These are phyloP conservation scores for Sisymbrium irio DNA, from an alignment of 345 rosid genomes.

Conservation along the genomic window DNA sequence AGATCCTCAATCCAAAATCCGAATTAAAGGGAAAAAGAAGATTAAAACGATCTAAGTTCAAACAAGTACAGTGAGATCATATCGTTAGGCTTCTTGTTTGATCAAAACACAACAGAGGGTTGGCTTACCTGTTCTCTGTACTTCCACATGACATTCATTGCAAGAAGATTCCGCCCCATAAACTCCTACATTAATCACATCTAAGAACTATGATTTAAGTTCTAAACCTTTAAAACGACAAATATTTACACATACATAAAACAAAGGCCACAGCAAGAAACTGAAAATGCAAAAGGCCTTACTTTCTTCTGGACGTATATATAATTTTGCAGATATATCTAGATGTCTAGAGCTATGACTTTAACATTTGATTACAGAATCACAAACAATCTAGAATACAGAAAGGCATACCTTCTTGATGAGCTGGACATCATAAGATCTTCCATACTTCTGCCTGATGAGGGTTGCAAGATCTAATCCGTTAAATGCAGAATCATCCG, in stretches of 20 bases:
- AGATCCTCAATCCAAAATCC: neutral
- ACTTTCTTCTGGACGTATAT: neutral
- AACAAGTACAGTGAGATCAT: neutral
- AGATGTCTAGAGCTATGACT: neutral
- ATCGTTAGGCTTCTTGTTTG: neutral
- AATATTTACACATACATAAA: neutral
- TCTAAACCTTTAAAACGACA: neutral
- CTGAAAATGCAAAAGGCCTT: neutral
- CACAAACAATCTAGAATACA: neutral
- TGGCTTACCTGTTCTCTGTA: slow-evolving; percentile 81
- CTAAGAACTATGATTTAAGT: slow-evolving; percentile 12
- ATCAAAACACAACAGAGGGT: neutral
- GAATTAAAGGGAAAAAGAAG: neutral
- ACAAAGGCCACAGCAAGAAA: slow-evolving; percentile 10
- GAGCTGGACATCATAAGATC: slow-evolving; percentile 89
- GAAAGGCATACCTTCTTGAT: slow-evolving; percentile 72
- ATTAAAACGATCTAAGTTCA: neutral
- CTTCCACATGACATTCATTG: slow-evolving; percentile 98
- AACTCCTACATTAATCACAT: slow-evolving; percentile 67
- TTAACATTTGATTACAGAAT: slow-evolving; percentile 6
- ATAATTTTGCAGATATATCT: neutral
- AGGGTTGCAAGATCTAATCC: slow-evolving; percentile 97
- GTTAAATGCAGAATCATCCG: slow-evolving; percentile 81
- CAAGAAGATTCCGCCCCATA: slow-evolving; percentile 95
- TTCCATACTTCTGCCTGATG: slow-evolving; percentile 86